Evolutionary conservation across 257 asterid genomes (phyloP), one percentile per base, ranked within the genome.

Genomic region (Avicennia marina): DNA sequence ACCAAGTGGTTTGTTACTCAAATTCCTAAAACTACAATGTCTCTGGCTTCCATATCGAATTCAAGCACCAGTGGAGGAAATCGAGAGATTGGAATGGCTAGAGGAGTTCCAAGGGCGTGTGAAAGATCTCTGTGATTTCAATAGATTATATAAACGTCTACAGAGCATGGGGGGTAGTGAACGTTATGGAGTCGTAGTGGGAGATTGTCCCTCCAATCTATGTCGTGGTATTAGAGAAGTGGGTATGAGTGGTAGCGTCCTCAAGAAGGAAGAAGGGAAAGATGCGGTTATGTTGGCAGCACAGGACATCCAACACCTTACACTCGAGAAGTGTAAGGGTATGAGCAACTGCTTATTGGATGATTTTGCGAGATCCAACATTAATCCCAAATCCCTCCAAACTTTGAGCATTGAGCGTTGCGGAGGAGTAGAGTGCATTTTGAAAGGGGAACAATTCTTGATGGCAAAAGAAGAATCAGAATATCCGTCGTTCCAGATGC

Each of bases 271-370:
- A 5, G 60, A 15, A 15, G 52, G 19, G 34, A 40, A 40, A 15
- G 25, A 39, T 3, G 45, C 7, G 8, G 29, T 29, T 45, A 36
- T 34, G 47, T 19, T 19, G 29, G n/a, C n/a, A n/a, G 53, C 58
- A 4, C 24, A 46, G 1, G 31, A 34, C 16, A 38, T 33, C 15
- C 29, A 45, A 19, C 29, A 45, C 58, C 43, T 60, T 8, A n/a
- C 0, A 32, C 34, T 60, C 53, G 3, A 22, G 8, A 6, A 5
- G 1, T 25, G 67, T 26, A 42, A 50, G 10, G 43, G 63, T 57
- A 29, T 66, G 12, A 12, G 64, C 64, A 34, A 25, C 36, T 44
- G 57, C 26, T 64, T 64, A 22, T 51, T 52, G 25, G 63, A 65
- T 27, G 47, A 57, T n/a, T 36, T 61, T 10, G 44, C 56, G 33